A percentile compares a stretch with the other conserved stretches of the same genome.
These are phyloP conservation scores for Glomus cerebriforme DNA, from an alignment of 192 early-diverging fungal genomes.

Conservation along the genomic window DNA sequence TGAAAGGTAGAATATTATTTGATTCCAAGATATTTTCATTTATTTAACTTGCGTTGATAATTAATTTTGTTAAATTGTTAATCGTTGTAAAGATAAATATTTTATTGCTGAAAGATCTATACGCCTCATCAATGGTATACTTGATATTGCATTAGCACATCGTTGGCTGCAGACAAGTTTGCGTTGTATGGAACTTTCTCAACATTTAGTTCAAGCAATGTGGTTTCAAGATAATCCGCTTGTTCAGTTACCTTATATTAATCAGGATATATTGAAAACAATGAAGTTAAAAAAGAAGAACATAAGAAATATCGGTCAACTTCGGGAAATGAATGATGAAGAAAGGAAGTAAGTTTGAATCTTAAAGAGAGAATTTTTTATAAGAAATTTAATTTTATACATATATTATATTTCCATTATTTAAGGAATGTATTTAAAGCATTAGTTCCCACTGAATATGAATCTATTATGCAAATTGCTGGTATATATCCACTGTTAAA, in stretches of 20 bases:
- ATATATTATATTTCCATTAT: constrained; percentile 35
- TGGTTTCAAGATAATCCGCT: constrained; percentile 77
- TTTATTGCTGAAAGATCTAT: constrained; percentile 74
- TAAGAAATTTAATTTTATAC: neutral
- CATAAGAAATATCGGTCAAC: constrained; percentile 65
- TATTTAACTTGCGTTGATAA: constrained; percentile 16
- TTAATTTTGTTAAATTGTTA: neutral
- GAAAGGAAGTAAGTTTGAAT: constrained; percentile 53
- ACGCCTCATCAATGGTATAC: constrained; percentile 80
- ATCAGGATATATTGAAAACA: constrained; percentile 63
- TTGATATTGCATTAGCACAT: constrained; percentile 84
- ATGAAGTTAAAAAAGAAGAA: constrained; percentile 66
- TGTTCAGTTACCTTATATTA: constrained; percentile 84
- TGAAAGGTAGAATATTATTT: constrained; percentile 35
- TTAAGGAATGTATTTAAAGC: constrained; percentile 46
- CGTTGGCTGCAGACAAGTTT: constrained; percentile 79
- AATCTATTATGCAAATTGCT: constrained; percentile 73
- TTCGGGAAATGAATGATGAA: constrained; percentile 63
- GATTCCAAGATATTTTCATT: neutral
- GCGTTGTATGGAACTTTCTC: constrained; percentile 79
- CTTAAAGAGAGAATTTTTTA: neutral
- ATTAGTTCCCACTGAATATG: constrained; percentile 59
- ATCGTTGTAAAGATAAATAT: constrained; percentile 55
- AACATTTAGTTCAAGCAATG: constrained; percentile 88
- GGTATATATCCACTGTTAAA: constrained; percentile 68